Evolutionary conservation across 2,329 filamentous ascomycete genomes (phyloP).

Genomic region (Didymosphaeria variabile): DNA sequence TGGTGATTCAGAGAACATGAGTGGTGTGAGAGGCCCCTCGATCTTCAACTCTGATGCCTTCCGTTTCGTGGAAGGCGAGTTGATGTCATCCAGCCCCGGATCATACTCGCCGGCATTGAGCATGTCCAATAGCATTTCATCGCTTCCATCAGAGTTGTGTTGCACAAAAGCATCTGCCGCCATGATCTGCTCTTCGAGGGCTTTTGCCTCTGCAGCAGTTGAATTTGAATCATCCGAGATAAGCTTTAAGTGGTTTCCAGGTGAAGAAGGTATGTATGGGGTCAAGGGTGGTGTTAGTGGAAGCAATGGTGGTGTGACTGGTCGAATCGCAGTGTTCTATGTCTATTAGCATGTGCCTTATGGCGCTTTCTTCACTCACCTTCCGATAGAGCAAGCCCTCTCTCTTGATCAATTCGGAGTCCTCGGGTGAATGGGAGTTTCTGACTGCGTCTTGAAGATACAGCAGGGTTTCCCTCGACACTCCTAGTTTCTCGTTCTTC

Average conservation of each 20-base stretch:
- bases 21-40: constrained; percentile 58
- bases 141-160: constrained; percentile 42
- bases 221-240: constrained; percentile 49
- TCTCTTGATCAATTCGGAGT: constrained; percentile 32
- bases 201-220: constrained; percentile 40
- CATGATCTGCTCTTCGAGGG: constrained; percentile 46
- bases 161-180: constrained; percentile 44
- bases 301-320: constrained; percentile 59
- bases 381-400: constrained; percentile 27
- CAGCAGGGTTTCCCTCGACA: constrained; percentile 45
- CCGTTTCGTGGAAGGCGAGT: constrained; percentile 40
- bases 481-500: constrained; percentile 49
- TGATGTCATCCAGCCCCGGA: constrained; percentile 23
- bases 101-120: constrained; percentile 32
- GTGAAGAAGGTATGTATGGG: constrained; percentile 53
- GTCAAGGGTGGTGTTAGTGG: constrained; percentile 53
- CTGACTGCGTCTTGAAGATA: constrained; percentile 49
- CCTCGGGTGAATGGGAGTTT: constrained; percentile 29
- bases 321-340: constrained; percentile 40
- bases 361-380: constrained; percentile 27
- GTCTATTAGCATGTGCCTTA: constrained; percentile 24
- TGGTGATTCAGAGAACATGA: constrained; percentile 46
- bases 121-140: constrained; percentile 43
- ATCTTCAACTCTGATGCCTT: constrained; percentile 52
- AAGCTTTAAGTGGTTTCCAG: constrained; percentile 47